Conservation (phyloP, 2,329 filamentous ascomycete species). For the Cercospora citrullina region DNA sequence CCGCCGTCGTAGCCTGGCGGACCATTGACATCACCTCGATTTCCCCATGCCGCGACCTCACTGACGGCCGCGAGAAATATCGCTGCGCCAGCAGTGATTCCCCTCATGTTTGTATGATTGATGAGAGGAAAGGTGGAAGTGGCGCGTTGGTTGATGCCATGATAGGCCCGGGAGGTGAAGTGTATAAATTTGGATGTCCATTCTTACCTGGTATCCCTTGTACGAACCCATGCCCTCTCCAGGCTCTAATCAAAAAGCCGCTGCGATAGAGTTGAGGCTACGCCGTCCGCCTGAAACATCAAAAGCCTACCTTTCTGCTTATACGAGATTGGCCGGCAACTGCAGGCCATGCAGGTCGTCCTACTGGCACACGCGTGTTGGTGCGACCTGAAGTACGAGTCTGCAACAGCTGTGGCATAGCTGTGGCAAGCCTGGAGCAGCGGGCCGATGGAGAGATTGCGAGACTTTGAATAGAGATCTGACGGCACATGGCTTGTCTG, state of each 20-base stretch:
- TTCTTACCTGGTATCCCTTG: background rate
- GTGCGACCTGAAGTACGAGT: background rate
- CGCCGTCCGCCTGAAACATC: background rate
- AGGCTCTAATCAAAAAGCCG: background rate
- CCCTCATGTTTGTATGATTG: slow-evolving; percentile 4
- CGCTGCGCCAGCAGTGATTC: background rate
- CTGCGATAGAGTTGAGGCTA: background rate
- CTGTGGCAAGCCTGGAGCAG: background rate
- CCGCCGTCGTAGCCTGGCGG: slow-evolving; percentile 26
- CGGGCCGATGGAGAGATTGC: background rate
- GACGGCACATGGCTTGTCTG: background rate
- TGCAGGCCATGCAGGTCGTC: background rate
- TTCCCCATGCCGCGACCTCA: slow-evolving; percentile 21
- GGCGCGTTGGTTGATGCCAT: background rate
- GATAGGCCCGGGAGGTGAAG: background rate
- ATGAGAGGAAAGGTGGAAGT: background rate
- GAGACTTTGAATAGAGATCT: background rate
- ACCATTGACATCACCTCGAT: slow-evolving; percentile 13
- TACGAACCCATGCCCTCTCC: background rate
- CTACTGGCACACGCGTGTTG: background rate
- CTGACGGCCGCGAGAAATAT: slow-evolving; percentile 10
- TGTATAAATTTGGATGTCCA: background rate
- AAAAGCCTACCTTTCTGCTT: background rate
- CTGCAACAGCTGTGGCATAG: background rate
- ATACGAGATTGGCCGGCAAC: background rate